Conservation (phyloP, 2,329 filamentous ascomycete genomes). For the Hypoxylon sp. region DNA sequence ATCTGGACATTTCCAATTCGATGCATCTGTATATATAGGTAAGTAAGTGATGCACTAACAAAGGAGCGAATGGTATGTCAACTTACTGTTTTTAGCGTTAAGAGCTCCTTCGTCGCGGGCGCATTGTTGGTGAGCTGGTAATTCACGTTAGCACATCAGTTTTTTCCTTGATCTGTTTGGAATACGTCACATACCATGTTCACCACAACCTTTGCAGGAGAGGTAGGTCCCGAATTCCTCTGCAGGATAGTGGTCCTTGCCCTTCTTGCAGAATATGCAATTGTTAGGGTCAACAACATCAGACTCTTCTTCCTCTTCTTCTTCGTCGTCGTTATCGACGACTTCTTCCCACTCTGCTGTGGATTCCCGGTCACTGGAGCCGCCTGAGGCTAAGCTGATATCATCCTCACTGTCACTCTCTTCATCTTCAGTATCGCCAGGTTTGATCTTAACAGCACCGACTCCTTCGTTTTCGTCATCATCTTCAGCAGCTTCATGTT, state of each 20-base stretch:
- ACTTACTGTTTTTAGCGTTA: constrained; percentile 74
- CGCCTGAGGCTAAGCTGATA: constrained; percentile 50
- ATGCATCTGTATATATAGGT: constrained; percentile 55
- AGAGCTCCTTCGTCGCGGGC: constrained; percentile 79
- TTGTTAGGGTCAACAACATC: constrained; percentile 49
- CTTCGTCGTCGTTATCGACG: constrained; percentile 52
- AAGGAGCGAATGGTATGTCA: constrained; percentile 36
- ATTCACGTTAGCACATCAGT: constrained; percentile 58
- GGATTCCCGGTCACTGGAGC: constrained; percentile 51
- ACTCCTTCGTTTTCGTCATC: constrained; percentile 68
- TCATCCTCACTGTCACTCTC: constrained; percentile 57
- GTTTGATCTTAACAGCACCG: constrained; percentile 70
- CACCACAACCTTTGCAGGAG: constrained; percentile 81
- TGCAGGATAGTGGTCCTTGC: constrained; percentile 61
- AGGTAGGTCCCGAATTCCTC: constrained; percentile 87
- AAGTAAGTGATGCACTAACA: constrained; percentile 52
- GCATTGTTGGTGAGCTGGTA: constrained; percentile 91
- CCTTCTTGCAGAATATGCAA: constrained; percentile 53
- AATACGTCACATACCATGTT: constrained; percentile 77
- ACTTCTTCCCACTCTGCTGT: constrained; percentile 53
- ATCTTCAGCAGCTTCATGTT: constrained; percentile 51
- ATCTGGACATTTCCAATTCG: constrained; percentile 67
- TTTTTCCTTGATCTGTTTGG: constrained; percentile 32
- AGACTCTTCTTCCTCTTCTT: constrained; percentile 54
- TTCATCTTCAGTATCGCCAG: constrained; percentile 64